Conservation (phyloP, 83 land plant genomes). For the Thuja plicata region DNA sequence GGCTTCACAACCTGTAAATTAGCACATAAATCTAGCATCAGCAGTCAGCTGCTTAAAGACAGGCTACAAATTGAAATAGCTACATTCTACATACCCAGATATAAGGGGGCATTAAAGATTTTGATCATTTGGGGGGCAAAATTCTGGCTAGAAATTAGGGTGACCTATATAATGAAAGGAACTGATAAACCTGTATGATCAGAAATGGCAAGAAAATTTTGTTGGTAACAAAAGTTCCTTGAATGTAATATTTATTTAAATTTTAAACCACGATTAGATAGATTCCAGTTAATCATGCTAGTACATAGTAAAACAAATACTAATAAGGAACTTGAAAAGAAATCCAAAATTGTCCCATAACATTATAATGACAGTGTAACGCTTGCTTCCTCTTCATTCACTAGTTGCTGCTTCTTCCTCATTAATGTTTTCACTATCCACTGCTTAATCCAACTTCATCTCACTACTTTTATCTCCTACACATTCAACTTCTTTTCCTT, state of each 20-base stretch:
- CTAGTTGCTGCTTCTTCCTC: background rate
- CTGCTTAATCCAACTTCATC: background rate
- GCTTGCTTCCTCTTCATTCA: background rate
- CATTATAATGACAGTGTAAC: background rate
- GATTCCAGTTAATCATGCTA: background rate
- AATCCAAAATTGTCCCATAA: background rate
- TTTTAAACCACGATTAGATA: background rate
- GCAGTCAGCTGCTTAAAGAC: background rate
- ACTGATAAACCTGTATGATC: background rate
- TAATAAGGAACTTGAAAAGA: background rate
- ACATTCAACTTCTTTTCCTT: background rate
- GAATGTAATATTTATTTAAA: background rate
- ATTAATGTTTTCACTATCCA: background rate
- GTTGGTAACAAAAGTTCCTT: background rate
- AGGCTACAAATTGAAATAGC: background rate
- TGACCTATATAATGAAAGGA: background rate
- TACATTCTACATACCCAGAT: background rate
- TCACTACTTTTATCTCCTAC: background rate
- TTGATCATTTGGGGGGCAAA: background rate
- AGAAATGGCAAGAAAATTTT: background rate
- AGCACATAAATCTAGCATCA: slow-evolving; percentile 8
- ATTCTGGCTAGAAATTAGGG: background rate
- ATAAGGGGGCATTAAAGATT: background rate
- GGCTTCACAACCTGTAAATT: slow-evolving; percentile 56
- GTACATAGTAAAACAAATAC: background rate